A percentile compares a stretch with the other conserved stretches of the same genome.
phyloP scores from a whole-genome alignment of 345 rosid species.

The Theobroma cacao region DNA sequence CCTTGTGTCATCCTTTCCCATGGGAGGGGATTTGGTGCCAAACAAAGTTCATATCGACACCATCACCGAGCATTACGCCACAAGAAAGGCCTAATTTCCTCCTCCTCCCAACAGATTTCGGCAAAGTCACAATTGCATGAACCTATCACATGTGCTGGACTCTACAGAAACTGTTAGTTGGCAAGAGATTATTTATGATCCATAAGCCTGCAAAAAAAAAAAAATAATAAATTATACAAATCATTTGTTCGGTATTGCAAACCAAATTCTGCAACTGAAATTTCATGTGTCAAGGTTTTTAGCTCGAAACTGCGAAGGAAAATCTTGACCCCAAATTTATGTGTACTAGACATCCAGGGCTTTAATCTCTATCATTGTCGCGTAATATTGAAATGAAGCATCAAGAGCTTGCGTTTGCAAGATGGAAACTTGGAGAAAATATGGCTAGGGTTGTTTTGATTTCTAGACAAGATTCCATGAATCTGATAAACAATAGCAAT shows the following conservation, averaged over 20 bases:
- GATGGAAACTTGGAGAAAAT: background rate
- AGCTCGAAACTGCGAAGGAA: background rate
- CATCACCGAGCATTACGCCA: slow-evolving; percentile 13
- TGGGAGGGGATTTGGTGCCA: background rate
- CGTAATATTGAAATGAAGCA: background rate
- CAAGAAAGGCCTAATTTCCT: slow-evolving; percentile 18
- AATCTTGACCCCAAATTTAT: background rate
- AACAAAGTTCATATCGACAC: slow-evolving; percentile 4
- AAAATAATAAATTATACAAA: background rate
- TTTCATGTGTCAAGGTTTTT: background rate
- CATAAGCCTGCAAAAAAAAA: background rate
- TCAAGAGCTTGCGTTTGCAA: background rate
- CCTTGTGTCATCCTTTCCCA: background rate
- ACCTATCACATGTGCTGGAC: slow-evolving; percentile 13
- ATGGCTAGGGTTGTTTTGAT: background rate
- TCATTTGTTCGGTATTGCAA: background rate
- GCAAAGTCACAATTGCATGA: slow-evolving; percentile 23
- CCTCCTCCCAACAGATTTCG: slow-evolving; percentile 12
- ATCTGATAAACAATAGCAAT: background rate
- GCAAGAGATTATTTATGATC: background rate
- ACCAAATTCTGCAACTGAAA: background rate
- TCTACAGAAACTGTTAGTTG: slow-evolving; percentile 1
- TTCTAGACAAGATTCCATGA: background rate
- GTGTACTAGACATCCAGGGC: background rate
- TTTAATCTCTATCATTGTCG: background rate